These are phyloP conservation scores for Metschnikowia hibisci DNA, from an alignment of 805 yeast species.

Conservation along the genomic window DNA sequence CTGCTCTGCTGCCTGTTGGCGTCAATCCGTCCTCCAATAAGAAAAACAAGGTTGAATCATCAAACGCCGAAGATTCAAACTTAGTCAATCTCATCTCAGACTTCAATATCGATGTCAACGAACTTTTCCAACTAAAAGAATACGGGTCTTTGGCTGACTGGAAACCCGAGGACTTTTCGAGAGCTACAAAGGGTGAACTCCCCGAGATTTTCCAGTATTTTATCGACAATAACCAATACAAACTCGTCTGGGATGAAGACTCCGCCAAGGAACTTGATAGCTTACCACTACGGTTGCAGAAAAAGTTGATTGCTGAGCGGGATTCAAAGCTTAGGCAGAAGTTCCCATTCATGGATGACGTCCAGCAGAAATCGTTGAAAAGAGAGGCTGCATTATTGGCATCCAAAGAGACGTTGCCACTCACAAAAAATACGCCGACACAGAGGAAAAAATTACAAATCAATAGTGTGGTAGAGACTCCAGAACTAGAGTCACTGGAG, in stretches of 20 bases:
- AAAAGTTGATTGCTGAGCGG: slow-evolving; percentile 33
- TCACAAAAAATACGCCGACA: background rate
- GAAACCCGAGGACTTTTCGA: slow-evolving; percentile 48
- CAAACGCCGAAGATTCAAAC: background rate
- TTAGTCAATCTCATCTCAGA: slow-evolving; percentile 40
- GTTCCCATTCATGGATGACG: slow-evolving; percentile 35
- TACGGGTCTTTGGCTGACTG: slow-evolving; percentile 60
- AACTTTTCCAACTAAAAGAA: slow-evolving; percentile 59
- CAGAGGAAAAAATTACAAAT: background rate
- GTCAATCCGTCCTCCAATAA: slow-evolving; percentile 1
- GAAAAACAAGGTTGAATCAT: slow-evolving; percentile 8
- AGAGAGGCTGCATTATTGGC: slow-evolving; percentile 16
- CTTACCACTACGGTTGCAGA: slow-evolving; percentile 39
- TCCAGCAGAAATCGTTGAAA: slow-evolving; percentile 21
- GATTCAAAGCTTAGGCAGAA: slow-evolving; percentile 28
- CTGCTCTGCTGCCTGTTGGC: background rate
- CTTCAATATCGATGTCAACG: slow-evolving; percentile 51
- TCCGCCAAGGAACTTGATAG: slow-evolving; percentile 20
- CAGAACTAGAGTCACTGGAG: background rate
- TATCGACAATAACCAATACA: slow-evolving; percentile 23
- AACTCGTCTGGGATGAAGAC: slow-evolving; percentile 33
- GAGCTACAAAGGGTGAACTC: slow-evolving; percentile 20
- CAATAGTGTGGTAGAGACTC: background rate
- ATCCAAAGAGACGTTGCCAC: background rate
- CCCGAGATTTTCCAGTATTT: slow-evolving; percentile 34